Evolutionary conservation across 805 yeast genomes (phyloP), one percentile per base, ranked within the genome.

Genomic region (Maudiozyma barnettii): DNA sequence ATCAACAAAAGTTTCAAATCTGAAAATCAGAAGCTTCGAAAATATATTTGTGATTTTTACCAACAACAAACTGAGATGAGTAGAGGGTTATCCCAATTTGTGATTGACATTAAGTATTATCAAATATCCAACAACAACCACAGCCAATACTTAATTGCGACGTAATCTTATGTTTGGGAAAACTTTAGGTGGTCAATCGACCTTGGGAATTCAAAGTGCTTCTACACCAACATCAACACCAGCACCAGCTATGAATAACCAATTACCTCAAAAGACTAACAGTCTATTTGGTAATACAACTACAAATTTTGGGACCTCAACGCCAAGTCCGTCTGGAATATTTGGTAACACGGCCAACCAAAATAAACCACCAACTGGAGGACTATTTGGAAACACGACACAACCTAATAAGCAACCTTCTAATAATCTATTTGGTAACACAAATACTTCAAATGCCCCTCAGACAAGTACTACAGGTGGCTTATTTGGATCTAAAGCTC

Each of bases 201-300:
- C 58, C 22, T 62, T 62, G 42, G 59, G 63, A 16, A 56, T 52
- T 43, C 51, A 49, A n/a, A 61, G 53, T 46, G 56, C 65, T 5
- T 59, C 66, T 10, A 60, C 67, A 5, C 67, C 67, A 22, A 61
- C 63, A 10, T 62, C 66, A 14, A 64, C 67, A 6, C 62, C 66
- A 4, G 54, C 59, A 6, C 53, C 63, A 19, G 41, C 63, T 4
- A 57, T 51, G 43, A 56, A 53, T 16, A 47, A 55, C 20, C 57
- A 50, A 44, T 49, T 53, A 13, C 54, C 57, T 14, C 51, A 53
- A 22, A 60, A 61, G 30, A 49, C 58, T 4, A 54, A 51, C 20
- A 50, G 54, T 8, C 45, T 61, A 22, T 59, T 62, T 45, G 63
- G 63, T 5, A 55, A 51, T 43, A 37, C 50, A 16, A 55, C 48